A percentile compares a stretch with the other conserved stretches of the same genome.
Conservation (phyloP, 2,329 filamentous ascomycete species). For the Botryotinia globosa region DNA sequence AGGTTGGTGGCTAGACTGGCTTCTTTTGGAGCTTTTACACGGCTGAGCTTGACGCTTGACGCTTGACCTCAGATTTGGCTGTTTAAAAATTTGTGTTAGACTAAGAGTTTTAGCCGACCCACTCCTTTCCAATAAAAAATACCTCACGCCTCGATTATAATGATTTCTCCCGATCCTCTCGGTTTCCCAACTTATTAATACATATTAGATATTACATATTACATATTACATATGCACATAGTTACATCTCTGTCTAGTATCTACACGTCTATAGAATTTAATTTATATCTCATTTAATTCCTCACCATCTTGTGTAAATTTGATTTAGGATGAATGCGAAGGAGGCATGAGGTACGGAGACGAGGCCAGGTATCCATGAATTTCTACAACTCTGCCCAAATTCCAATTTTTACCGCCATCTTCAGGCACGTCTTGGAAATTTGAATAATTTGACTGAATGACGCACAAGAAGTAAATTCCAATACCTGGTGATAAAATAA, state of each 20-base stretch:
- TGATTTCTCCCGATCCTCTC: background rate
- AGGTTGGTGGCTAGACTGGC: background rate
- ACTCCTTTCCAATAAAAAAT: background rate
- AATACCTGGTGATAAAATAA: background rate
- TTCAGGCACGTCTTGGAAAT: background rate
- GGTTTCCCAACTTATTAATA: background rate
- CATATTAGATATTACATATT: too few relatives aligned
- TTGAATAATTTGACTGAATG: background rate
- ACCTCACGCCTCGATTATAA: constrained; percentile 2
- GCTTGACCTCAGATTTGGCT: background rate
- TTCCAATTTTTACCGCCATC: background rate
- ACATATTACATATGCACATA: background rate
- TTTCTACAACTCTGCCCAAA: background rate
- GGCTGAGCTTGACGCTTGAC: background rate
- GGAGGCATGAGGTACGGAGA: background rate
- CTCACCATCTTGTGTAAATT: background rate
- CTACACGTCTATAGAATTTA: background rate
- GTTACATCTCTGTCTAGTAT: too few relatives aligned
- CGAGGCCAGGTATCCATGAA: background rate
- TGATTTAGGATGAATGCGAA: background rate
- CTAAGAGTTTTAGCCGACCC: constrained; percentile 1
- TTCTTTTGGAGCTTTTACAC: background rate
- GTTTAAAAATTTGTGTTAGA: constrained; percentile 3
- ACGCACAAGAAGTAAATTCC: background rate
- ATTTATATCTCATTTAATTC: background rate